Evolutionary conservation across 768 basidiomycete genomes (phyloP).

Genomic region (Suillus subalutaceus): DNA sequence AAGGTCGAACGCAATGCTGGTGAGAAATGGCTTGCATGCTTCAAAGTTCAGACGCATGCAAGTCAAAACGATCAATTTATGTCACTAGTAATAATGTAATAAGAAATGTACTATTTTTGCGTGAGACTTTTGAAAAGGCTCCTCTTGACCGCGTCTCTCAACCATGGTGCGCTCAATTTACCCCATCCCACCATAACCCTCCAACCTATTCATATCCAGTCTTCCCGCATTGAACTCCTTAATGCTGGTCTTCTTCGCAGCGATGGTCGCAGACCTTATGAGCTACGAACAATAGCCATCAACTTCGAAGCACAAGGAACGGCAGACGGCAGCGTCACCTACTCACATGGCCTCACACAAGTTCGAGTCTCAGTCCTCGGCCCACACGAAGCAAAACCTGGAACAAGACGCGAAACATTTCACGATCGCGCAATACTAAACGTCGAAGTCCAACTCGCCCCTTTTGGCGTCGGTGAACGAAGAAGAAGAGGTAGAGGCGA

Average conservation of each 20-base stretch:
- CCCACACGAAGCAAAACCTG: conserved; percentile 82
- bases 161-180: conserved; percentile 1
- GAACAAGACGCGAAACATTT: conserved; percentile 64
- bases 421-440: conserved; percentile 90
- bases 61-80: background rate
- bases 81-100: too few species aligned
- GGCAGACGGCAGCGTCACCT: conserved; percentile 84
- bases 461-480: conserved; percentile 84
- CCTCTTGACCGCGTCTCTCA: background rate
- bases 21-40: conserved; percentile 92
- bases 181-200: background rate
- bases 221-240: conserved; percentile 69
- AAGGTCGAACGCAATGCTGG: conserved; percentile 96
- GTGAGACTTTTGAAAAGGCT: background rate
- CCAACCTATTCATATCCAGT: conserved; percentile 29
- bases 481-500: conserved; percentile 79
- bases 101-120: background rate
- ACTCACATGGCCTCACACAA: conserved; percentile 89
- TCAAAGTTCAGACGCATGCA: conserved; percentile 68
- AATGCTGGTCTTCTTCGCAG: conserved; percentile 89
- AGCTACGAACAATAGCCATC: conserved; percentile 81
- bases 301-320: conserved; percentile 72
- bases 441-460: conserved; percentile 85
- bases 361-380: conserved; percentile 90
- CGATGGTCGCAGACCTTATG: conserved; percentile 91